phyloP scores from a whole-genome alignment of 192 early-diverging fungal genomes.

The Coemansia sp. region DNA sequence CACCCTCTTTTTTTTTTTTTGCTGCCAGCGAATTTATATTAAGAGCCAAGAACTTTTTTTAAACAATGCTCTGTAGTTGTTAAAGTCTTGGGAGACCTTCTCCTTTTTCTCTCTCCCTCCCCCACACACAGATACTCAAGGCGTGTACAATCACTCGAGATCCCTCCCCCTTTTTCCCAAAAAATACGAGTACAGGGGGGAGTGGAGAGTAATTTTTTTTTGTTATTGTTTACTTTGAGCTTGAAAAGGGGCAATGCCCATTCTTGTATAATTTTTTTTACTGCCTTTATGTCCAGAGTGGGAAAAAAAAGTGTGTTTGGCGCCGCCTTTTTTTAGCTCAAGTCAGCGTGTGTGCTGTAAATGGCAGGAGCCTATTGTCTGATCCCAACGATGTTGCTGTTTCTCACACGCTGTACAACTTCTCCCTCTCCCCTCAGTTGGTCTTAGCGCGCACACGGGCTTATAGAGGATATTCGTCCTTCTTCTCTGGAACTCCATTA shows the following conservation, averaged over 20 bases:
- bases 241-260: not conserved
- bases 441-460: not conserved
- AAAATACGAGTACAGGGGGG: not conserved
- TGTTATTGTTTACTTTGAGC: constrained; percentile 26
- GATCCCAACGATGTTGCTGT: not conserved
- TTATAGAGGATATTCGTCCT: not conserved
- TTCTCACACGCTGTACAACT: not conserved
- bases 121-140: not conserved
- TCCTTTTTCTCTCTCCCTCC: too few relatives aligned
- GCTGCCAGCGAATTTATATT: not conserved
- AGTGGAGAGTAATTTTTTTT: constrained; percentile 9
- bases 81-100: not conserved
- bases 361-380: not conserved
- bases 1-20: not conserved
- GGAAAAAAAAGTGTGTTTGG: not conserved
- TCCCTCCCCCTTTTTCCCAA: not conserved
- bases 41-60: too few relatives aligned
- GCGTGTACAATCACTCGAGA: not conserved
- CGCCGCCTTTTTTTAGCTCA: not conserved
- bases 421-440: not conserved
- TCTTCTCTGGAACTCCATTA: not conserved
- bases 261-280: not conserved
- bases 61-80: too few relatives aligned
- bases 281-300: not conserved
- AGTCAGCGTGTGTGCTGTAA: not conserved